A percentile compares a stretch with the other conserved stretches of the same genome.
These are phyloP conservation scores for Spizellomyces sp. DNA, from an alignment of 192 early-diverging fungal species.

Conservation along the genomic window DNA sequence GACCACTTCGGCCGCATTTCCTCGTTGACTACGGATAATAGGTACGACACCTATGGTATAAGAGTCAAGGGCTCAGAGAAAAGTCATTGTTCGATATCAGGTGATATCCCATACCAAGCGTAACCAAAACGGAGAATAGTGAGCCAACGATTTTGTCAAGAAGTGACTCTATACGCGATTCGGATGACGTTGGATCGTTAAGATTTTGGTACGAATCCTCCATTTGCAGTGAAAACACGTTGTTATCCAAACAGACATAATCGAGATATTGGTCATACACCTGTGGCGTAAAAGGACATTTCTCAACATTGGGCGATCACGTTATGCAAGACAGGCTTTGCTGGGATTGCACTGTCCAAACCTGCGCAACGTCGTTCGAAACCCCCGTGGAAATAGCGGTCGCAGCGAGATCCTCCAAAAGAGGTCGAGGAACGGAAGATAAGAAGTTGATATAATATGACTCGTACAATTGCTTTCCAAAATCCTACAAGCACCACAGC, in stretches of 20 bases:
- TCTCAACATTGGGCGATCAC: no score
- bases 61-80: neutral
- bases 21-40: conserved; percentile 85
- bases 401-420: conserved; percentile 95
- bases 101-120: conserved; percentile 48
- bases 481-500: conserved; percentile 59
- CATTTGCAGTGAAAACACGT: conserved; percentile 92
- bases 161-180: conserved; percentile 76
- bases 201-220: conserved; percentile 76
- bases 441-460: conserved; percentile 96
- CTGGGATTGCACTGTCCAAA: conserved; percentile 15
- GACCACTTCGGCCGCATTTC: conserved; percentile 93
- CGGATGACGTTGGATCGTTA: conserved; percentile 82
- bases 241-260: conserved; percentile 87
- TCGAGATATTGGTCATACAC: conserved; percentile 98
- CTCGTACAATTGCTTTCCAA: conserved; percentile 89
- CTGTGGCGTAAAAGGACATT: conserved; percentile 30
- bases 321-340: no score
- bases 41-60: conserved; percentile 56
- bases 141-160: conserved; percentile 78
- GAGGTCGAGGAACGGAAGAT: conserved; percentile 77
- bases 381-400: conserved; percentile 72
- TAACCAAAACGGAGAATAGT: conserved; percentile 90
- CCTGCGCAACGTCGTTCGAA: conserved; percentile 82
- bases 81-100: neutral